phyloP scores from a whole-genome alignment of 2,329 filamentous ascomycete species.

The Fusarium oxysporum region DNA sequence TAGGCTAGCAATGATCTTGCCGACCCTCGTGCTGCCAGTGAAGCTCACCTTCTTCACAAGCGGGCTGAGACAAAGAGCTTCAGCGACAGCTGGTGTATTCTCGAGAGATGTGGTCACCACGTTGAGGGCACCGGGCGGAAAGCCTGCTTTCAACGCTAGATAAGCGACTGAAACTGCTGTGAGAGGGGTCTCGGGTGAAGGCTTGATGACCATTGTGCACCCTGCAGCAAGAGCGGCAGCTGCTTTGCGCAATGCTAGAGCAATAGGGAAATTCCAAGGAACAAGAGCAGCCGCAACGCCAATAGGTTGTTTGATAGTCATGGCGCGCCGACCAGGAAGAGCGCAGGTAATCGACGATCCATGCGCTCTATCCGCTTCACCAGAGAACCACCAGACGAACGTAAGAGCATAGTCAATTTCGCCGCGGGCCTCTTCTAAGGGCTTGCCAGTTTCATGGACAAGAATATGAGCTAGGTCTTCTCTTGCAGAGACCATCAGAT shows the following conservation, averaged over 20 bases:
- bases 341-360: conserved; percentile 69
- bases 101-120: conserved; percentile 58
- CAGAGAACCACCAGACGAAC: conserved; percentile 69
- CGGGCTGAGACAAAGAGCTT: conserved; percentile 59
- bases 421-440: conserved; percentile 62
- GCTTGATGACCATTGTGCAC: conserved; percentile 80
- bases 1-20: conserved; percentile 70
- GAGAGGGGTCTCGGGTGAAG: conserved; percentile 79
- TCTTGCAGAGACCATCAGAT: conserved; percentile 49
- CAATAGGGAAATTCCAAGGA: conserved; percentile 70
- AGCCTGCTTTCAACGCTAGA: conserved; percentile 76
- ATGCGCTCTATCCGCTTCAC: conserved; percentile 55
- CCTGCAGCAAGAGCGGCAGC: conserved; percentile 75
- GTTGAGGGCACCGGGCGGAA: conserved; percentile 77
- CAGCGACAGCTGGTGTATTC: conserved; percentile 57
- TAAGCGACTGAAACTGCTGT: conserved; percentile 76
- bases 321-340: conserved; percentile 61
- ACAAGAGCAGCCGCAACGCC: conserved; percentile 51
- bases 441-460: conserved; percentile 67
- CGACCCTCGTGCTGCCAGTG: conserved; percentile 79
- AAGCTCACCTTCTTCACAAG: conserved; percentile 76
- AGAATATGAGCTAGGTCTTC: conserved; percentile 55
- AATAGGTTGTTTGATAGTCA: conserved; percentile 72
- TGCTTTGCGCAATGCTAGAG: conserved; percentile 61
- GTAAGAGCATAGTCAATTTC: conserved; percentile 67